A percentile compares a stretch with the other conserved stretches of the same genome.
phyloP scores from a whole-genome alignment of 1,139 yeast species.

The Waltiozyma sp. region DNA sequence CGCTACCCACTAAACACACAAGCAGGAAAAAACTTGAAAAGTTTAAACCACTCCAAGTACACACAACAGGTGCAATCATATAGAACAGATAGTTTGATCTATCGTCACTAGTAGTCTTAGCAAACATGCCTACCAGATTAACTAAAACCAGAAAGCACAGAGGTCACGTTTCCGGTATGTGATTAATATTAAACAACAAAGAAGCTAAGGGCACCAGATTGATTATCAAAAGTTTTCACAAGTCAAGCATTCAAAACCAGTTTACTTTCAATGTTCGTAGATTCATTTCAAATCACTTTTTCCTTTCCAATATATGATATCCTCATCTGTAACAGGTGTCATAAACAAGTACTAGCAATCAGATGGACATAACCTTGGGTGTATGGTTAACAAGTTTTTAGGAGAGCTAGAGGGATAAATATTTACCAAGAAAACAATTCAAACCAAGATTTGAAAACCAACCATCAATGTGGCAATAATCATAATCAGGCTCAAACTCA shows the following conservation, averaged over 20 bases:
- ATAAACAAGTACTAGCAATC: too few relatives aligned
- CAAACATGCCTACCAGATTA: conserved; percentile 96
- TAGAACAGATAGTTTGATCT: not conserved
- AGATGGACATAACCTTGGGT: too few relatives aligned
- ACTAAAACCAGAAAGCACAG: conserved; percentile 99
- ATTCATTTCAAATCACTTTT: not conserved
- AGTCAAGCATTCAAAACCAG: not conserved
- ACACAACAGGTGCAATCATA: not conserved
- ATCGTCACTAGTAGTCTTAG: conserved; percentile 15
- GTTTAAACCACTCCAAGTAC: not conserved
- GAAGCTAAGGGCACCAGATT: not conserved
- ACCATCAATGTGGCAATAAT: too few relatives aligned
- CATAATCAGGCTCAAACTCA: too few relatives aligned
- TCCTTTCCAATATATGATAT: too few relatives aligned
- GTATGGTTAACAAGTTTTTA: too few relatives aligned
- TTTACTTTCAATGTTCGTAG: not conserved
- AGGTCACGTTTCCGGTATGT: conserved; percentile 99
- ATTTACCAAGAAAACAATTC: too few relatives aligned
- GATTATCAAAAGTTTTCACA: not conserved
- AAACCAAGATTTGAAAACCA: too few relatives aligned
- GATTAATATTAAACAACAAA: conserved; percentile 1
- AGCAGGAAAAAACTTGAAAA: conserved; percentile 5
- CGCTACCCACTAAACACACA: not conserved
- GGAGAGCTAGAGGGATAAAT: too few relatives aligned
- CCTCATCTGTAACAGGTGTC: too few relatives aligned